Base-by-base conservation (phyloP, 2,329 filamentous ascomycete genomes). In the Talaromyces atroroseus region DNA sequence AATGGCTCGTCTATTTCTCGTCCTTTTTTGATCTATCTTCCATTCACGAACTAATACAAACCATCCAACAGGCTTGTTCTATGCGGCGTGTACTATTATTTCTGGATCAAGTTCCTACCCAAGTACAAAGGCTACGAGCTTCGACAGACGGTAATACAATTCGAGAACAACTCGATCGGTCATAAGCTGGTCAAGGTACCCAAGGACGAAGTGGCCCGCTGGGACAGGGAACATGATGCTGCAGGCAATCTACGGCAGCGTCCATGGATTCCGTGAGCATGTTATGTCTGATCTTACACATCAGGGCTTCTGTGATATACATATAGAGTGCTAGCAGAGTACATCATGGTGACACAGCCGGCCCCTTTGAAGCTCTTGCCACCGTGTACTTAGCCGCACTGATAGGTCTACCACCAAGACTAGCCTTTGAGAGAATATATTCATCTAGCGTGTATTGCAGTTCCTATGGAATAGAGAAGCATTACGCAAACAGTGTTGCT, bases 201-300 rank as follows among this genome's bases (percentile, higher is more conserved):
- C 0, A 62, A 77, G 1, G 66, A 62, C 0, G 74, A 84, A 8
- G 40, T 87, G 6, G 71, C 67, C 0, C 66, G 65, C n/a, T 87
- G 84, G 84, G 83, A 86, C 64, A 73, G 69, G 1, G 73, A 74
- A 7, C 83, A 86, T 62, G 83, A 86, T 68, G 80, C 65, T 24
- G 59, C 63, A n/a, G 70, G 71, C 6, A 59, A 63, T 38, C 20
- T 64, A n/a, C 56, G 63, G 24, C 58, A 52, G 16, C 50, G 57
- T 11, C 16, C 24, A n/a, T n/a, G n/a, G n/a, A n/a, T n/a, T n/a
- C n/a, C n/a, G n/a, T n/a, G n/a, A n/a, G n/a, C n/a, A n/a, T n/a
- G n/a, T n/a, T n/a, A n/a, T n/a, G n/a, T n/a, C n/a, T n/a, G n/a
- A n/a, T 36, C 2, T 14, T 36, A n/a, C n/a, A 36, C 32, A 10